Percentiles rank a stretch among this genome's conserved stretches.
Evolutionary conservation across 805 yeast genomes (phyloP).

Genomic region (Nematodospora valgi): DNA sequence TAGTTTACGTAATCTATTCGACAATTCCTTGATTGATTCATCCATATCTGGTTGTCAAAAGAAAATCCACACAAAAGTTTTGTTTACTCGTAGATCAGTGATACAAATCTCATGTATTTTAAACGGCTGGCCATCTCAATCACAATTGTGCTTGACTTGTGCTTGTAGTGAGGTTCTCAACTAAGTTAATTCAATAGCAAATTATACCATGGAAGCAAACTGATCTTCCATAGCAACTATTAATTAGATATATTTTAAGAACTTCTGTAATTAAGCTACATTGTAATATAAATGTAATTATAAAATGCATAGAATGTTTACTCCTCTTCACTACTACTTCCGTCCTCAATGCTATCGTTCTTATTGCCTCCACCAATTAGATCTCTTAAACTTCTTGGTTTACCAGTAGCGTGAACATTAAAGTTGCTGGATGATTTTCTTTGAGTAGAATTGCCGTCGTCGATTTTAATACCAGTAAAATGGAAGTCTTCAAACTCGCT

Average conservation of each 20-base stretch:
- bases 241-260: no score
- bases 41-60: slow-evolving; percentile 3
- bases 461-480: slow-evolving; percentile 23
- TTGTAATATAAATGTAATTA: no score
- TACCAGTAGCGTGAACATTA: slow-evolving; percentile 7
- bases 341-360: slow-evolving; percentile 18
- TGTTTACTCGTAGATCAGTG: not conserved
- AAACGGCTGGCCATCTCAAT: no score
- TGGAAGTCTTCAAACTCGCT: slow-evolving; percentile 17
- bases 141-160: not conserved
- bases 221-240: no score
- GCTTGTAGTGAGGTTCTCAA: not conserved
- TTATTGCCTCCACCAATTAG: slow-evolving; percentile 24
- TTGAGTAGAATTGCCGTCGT: slow-evolving; percentile 15
- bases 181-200: no score
- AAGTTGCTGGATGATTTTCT: slow-evolving; percentile 1
- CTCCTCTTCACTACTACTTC: slow-evolving; percentile 29
- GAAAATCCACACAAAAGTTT: not conserved
- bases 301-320: not conserved
- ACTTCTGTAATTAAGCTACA: no score
- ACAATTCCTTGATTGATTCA: slow-evolving; percentile 5
- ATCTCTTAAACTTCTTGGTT: slow-evolving; percentile 40
- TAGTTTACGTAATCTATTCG: slow-evolving; percentile 4
- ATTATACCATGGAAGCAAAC: no score
- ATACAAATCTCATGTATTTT: no score